Evolutionary conservation across 2,329 filamentous ascomycete genomes (phyloP).

Genomic region (Hyphodiscus sp.): DNA sequence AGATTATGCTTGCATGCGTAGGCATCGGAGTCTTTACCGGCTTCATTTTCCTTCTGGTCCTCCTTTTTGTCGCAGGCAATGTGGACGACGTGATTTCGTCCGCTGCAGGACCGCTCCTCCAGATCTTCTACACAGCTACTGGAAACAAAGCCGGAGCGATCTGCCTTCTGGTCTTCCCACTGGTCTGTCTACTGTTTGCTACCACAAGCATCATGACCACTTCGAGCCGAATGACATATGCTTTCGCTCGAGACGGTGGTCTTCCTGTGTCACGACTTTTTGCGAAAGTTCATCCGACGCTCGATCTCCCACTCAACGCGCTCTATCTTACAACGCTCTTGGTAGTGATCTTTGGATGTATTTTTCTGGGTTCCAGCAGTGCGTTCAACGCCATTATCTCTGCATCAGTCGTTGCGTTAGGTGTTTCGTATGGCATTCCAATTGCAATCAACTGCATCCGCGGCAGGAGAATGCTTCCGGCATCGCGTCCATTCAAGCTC

Average conservation of each 20-base stretch:
- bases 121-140: constrained; percentile 44
- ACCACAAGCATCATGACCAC: constrained; percentile 60
- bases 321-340: constrained; percentile 53
- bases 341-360: constrained; percentile 60
- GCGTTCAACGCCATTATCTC: constrained; percentile 69
- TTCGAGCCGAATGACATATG: constrained; percentile 59
- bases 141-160: constrained; percentile 30
- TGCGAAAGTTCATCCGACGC: constrained; percentile 51
- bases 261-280: constrained; percentile 56
- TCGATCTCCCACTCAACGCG: constrained; percentile 61
- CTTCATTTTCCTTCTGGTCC: constrained; percentile 39
- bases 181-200: constrained; percentile 58
- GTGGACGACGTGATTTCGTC: constrained; percentile 37
- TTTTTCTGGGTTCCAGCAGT: constrained; percentile 60
- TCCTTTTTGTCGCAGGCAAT: constrained; percentile 27
- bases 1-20: constrained; percentile 42
- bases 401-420: constrained; percentile 64
- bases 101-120: constrained; percentile 41
- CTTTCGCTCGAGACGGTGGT: constrained; percentile 60
- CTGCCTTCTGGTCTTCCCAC: constrained; percentile 42
- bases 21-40: constrained; percentile 41
- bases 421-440: constrained; percentile 67
- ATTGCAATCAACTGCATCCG: constrained; percentile 62
- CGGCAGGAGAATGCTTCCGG: constrained; percentile 59
- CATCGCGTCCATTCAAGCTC: constrained; percentile 47